A percentile compares a stretch with the other conserved stretches of the same genome.
Conservation (phyloP, 2,329 filamentous ascomycete genomes). For the Colletotrichum orbiculare region DNA sequence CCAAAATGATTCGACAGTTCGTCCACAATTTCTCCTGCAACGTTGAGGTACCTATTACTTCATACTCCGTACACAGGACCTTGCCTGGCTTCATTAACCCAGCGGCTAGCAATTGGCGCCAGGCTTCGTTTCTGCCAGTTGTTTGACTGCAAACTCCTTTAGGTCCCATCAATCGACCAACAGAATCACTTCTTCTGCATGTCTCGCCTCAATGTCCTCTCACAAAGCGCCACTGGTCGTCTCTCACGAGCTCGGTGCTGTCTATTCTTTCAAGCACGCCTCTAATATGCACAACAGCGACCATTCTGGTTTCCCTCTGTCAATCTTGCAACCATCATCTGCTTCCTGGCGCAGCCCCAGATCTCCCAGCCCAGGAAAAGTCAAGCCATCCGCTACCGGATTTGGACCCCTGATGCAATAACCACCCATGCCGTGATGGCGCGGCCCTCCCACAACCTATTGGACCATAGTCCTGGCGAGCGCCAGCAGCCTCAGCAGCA, state of each 20-base stretch:
- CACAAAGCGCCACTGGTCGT: no score
- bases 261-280: no score
- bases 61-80: background rate
- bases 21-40: constrained; percentile 1
- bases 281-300: no score
- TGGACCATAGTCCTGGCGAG: constrained; percentile 29
- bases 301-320: constrained; percentile 1
- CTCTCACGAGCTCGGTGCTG: no score
- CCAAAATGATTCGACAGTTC: constrained; percentile 21
- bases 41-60: no score
- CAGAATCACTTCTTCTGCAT: no score
- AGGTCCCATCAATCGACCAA: no score
- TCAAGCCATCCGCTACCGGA: constrained; percentile 13
- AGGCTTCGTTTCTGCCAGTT: background rate
- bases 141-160: no score
- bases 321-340: background rate
- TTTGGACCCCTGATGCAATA: constrained; percentile 17
- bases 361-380: constrained; percentile 16
- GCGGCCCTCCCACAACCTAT: constrained; percentile 27
- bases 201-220: no score
- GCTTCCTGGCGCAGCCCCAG: constrained; percentile 1
- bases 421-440: constrained; percentile 31
- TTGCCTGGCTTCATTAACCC: background rate
- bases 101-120: constrained; percentile 16
- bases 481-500: constrained; percentile 33